A percentile compares a stretch with the other conserved stretches of the same genome.
These are phyloP conservation scores for Trichomonascaceae sp. DNA, from an alignment of 1,139 yeast species.

Conservation along the genomic window DNA sequence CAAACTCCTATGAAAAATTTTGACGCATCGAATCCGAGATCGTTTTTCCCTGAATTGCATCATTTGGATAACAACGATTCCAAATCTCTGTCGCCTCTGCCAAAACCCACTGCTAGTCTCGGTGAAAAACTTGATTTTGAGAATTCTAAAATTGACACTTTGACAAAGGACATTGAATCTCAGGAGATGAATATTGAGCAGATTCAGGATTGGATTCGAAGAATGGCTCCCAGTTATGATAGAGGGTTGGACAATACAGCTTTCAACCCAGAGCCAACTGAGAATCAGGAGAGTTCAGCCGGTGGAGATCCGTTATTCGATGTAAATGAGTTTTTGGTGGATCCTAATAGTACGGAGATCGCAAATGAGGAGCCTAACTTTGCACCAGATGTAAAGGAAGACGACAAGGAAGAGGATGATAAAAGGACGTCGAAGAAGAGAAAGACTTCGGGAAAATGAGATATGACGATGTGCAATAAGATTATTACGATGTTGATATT, in stretches of 20 bases:
- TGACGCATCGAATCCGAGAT: conserved; percentile 14
- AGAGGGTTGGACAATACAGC: conserved; percentile 3
- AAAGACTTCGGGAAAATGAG: not conserved
- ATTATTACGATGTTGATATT: too few species aligned
- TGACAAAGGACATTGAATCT: conserved; percentile 25
- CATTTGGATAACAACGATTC: conserved; percentile 2
- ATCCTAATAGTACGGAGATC: conserved; percentile 9
- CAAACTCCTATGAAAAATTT: conserved; percentile 1
- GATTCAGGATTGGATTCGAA: conserved; percentile 33
- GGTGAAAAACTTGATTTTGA: conserved; percentile 13
- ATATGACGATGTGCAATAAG: too few species aligned
- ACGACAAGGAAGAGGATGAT: conserved; percentile 3
- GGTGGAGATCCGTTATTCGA: conserved; percentile 17
- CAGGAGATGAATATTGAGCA: conserved; percentile 31
- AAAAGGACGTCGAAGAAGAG: conserved; percentile 7
- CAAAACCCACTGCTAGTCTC: not conserved
- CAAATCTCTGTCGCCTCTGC: conserved; percentile 6
- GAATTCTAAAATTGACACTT: conserved; percentile 24
- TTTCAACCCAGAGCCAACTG: conserved; percentile 10
- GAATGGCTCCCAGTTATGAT: conserved; percentile 18
- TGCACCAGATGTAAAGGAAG: conserved; percentile 3
- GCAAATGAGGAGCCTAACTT: not conserved
- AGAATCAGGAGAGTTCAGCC: not conserved
- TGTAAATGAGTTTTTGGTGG: conserved; percentile 26
- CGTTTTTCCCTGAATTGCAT: conserved; percentile 9